Conservation (phyloP, 2,329 filamentous ascomycete genomes). For the Exophiala spinifera region DNA sequence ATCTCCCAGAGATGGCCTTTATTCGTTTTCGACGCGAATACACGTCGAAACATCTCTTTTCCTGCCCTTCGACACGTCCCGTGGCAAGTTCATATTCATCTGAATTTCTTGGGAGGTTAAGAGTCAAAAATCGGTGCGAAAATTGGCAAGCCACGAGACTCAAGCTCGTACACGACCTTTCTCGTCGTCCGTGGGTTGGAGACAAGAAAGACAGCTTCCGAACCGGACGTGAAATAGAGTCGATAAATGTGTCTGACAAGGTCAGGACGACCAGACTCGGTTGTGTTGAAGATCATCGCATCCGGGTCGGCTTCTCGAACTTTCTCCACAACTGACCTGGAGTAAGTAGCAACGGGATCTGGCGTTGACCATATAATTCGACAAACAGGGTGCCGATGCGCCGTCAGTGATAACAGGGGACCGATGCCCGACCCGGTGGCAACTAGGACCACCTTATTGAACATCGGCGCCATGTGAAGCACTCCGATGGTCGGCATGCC, state of each 20-base stretch:
- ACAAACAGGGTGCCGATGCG: conserved; percentile 42
- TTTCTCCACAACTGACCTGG: conserved; percentile 52
- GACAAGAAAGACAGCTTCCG: conserved; percentile 71
- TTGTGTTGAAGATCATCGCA: conserved; percentile 69
- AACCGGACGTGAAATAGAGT: conserved; percentile 45
- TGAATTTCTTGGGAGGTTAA: background rate
- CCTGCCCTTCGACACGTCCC: background rate
- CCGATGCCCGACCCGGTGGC: conserved; percentile 73
- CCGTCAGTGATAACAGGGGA: conserved; percentile 62
- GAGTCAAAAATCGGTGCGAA: conserved; percentile 75
- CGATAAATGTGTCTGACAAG: conserved; percentile 56
- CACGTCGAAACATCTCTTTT: background rate
- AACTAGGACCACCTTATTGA: conserved; percentile 63
- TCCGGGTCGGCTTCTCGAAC: conserved; percentile 58
- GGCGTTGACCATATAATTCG: conserved; percentile 71
- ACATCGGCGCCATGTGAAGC: conserved; percentile 64
- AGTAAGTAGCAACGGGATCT: conserved; percentile 61
- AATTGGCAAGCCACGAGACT: conserved; percentile 62
- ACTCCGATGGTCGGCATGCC: conserved; percentile 67
- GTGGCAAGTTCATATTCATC: background rate
- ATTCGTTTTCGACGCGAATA: background rate
- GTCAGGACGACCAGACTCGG: conserved; percentile 57
- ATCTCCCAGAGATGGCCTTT: background rate
- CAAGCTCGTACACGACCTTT: conserved; percentile 66
- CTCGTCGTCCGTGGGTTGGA: conserved; percentile 66